Base-by-base conservation (phyloP, 192 early-diverging fungal species). In the Coemansia sp. region DNA sequence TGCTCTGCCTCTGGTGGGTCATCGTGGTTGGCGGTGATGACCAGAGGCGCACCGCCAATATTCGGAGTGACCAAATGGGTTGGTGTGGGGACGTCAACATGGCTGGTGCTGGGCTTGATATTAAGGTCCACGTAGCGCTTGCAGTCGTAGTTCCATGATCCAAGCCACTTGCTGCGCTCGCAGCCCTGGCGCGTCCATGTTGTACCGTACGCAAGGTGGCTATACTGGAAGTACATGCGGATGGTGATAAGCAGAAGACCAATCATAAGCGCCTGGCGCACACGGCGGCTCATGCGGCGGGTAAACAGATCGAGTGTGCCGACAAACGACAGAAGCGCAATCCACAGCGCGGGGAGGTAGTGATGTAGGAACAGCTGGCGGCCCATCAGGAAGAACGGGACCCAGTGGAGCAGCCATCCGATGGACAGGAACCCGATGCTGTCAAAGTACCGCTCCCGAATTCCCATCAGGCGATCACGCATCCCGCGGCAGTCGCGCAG, bases 301-400 rank as follows among this genome's bases (percentile, higher is more conserved):
- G 92, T 89, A 26, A 87, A 64, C 48, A 94, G 69, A 73, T 99
- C 94, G 66, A 94, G 85, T 3, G 87, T 65, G 15, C 84, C 84
- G 25, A 87, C 88, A 31, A 94, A 56, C 4, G 87, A 77, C 33
- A 97, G 81, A 58, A 96, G 85, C 26, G 88, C 86, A 74, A 96
- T 91, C 81, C 94, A 96, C 12, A 96, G 84, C 9, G 95, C 89
- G 5, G 96, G 95, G n/a, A 95, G 85, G 70, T 97, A 98, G 68
- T 98, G 95, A 71, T 97, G 95, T 39, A 95, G 75, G 75, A 98
- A 95, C 39, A 93, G 82, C 74, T 94, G 92, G 31, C 94, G 93
- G 21, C 80, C 82, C 93, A 97, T 94, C 18, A 94, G 67, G 78
- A 91, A 94, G 75, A 97, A 97, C 18, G 94, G 92, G 10, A 92